Evolutionary conservation across 805 yeast species (phyloP), one percentile per base, ranked within the genome.

Genomic region (Sugiyamaella valdiviana): DNA sequence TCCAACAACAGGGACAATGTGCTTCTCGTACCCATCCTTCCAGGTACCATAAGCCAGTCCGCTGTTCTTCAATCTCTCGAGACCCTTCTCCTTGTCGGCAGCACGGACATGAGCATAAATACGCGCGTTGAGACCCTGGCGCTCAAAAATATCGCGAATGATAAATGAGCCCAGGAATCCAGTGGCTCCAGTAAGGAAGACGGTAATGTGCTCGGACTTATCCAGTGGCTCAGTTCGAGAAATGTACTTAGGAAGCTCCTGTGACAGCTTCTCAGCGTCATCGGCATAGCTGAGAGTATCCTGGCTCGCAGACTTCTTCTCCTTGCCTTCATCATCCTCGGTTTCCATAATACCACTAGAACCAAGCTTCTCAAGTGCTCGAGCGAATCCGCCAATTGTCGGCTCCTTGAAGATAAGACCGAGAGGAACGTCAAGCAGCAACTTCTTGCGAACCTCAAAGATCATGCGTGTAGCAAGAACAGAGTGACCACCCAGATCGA

Each of bases 401-500:
- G 99, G 97, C 61, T 80, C 78, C 63, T 85, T 85, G 77, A 90
- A 95, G 52, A 95, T 83, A 5, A 85, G 80, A 2, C 96, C 96
- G 52, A 93, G 72, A 20, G 99, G 97, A 46, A 93, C 72, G 52
- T 89, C 95, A 38, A 90, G 77, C 37, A 79, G 76, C 51, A 90
- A 72, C 56, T 76, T 77, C 70, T 85, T 83, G 64, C 97, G 79
- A 57, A 93, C 77, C 57, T 85, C 90, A 61, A 93, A 93, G 52
- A 93, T 91, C 96, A 93, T 89, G 64, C 95, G 79, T 0, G 99
- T 95, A 6, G 98, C 98, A 54, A 93, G 73, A 59, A 93, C 91
- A 1, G 98, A 91, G 67, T 93, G 99, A 2, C 99, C 99, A 51
- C 99, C 99, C 46, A 95, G 71, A 63, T 93, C 99, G 62, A 93